Evolutionary conservation across 345 rosid genomes (phyloP).

Genomic region (Gossypium arboreum): DNA sequence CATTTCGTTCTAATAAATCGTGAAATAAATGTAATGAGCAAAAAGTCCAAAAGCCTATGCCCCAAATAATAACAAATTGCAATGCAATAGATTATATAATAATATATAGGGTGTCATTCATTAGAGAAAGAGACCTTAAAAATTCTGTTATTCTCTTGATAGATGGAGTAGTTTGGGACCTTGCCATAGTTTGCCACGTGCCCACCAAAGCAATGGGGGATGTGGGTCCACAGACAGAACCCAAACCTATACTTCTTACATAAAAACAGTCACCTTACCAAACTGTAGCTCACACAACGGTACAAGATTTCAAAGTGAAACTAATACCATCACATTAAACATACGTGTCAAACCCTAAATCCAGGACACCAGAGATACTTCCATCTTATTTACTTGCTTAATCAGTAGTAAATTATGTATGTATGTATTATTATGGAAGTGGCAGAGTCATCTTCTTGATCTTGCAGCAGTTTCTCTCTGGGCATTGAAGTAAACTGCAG

Average conservation of each 20-base stretch:
- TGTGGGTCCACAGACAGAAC: no score
- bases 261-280: no score
- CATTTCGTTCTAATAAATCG: no score
- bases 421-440: neutral
- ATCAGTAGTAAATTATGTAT: neutral
- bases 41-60: no score
- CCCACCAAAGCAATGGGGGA: neutral
- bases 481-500: conserved; percentile 83
- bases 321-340: neutral
- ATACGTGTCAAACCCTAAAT: neutral
- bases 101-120: no score
- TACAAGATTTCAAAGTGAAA: neutral
- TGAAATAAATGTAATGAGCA: no score
- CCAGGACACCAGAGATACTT: neutral
- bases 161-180: no score
- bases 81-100: no score
- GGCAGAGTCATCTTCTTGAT: conserved; percentile 42
- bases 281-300: neutral
- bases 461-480: conserved; percentile 94
- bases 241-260: no score
- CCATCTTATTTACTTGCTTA: neutral
- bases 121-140: no score
- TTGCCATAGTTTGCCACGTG: neutral
- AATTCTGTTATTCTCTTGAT: no score
- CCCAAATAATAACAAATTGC: no score